Evolutionary conservation across 1,139 yeast genomes (phyloP).

Genomic region (Nakaseomyces sp.): DNA sequence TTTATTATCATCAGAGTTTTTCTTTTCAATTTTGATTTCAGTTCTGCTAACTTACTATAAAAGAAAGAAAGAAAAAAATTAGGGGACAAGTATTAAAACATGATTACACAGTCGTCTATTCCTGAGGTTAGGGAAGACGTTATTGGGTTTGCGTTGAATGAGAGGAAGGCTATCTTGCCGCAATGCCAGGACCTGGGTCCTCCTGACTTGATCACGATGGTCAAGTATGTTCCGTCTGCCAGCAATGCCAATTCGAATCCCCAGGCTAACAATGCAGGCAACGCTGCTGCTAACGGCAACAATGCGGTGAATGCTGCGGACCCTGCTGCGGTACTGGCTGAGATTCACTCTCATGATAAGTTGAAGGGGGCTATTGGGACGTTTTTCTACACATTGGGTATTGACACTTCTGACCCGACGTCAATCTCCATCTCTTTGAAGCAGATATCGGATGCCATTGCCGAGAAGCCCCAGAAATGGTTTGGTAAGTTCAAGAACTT

Average conservation of each 20-base stretch:
- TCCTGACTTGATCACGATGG: slow-evolving; percentile 74
- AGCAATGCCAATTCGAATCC: slow-evolving; percentile 9
- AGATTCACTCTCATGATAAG: slow-evolving; percentile 27
- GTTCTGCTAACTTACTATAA: too few species aligned
- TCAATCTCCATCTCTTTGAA: slow-evolving; percentile 72
- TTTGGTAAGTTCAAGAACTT: slow-evolving; percentile 68
- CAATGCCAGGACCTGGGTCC: slow-evolving; percentile 67
- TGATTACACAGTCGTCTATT: slow-evolving; percentile 42
- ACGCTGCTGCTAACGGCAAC: slow-evolving; percentile 5
- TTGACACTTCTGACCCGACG: slow-evolving; percentile 57
- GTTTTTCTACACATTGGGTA: slow-evolving; percentile 42
- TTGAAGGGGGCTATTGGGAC: slow-evolving; percentile 33
- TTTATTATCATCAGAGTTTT: too few species aligned
- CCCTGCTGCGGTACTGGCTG: slow-evolving; percentile 15
- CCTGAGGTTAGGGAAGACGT: slow-evolving; percentile 47
- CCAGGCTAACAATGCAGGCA: slow-evolving; percentile 8
- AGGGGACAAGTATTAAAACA: too few species aligned
- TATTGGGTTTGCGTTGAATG: slow-evolving; percentile 43
- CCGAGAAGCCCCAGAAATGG: slow-evolving; percentile 57
- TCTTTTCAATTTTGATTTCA: too few species aligned
- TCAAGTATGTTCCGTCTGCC: slow-evolving; percentile 34
- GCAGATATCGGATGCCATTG: slow-evolving; percentile 57
- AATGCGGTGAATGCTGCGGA: slow-evolving; percentile 6
- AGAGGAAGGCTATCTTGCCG: slow-evolving; percentile 39
- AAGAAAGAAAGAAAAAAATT: too few species aligned